Conservation (phyloP, 208 protist genomes). For the Strigomonas culicis region DNA sequence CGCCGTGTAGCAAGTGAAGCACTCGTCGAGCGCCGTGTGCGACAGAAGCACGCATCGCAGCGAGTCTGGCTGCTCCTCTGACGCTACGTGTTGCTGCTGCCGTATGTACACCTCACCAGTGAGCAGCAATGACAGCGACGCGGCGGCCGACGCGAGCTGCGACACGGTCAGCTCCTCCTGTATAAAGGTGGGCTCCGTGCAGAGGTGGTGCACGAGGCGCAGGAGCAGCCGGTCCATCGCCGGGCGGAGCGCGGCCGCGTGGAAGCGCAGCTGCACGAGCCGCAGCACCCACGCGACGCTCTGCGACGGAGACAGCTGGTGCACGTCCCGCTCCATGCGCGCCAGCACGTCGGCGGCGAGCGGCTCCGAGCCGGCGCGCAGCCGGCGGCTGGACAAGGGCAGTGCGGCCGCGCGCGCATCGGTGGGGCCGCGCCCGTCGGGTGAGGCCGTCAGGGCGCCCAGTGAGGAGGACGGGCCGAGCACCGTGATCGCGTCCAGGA, state of each 20-base stretch:
- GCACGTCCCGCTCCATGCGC: slow-evolving; percentile 9
- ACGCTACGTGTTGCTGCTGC: not conserved
- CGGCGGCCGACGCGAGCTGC: slow-evolving; percentile 36
- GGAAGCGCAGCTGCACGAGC: slow-evolving; percentile 26
- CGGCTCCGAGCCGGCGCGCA: not conserved
- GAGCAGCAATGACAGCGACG: slow-evolving; percentile 12
- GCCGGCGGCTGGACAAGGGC: no score
- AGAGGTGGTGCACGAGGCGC: not conserved
- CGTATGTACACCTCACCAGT: not conserved
- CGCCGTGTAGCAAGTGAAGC: no score
- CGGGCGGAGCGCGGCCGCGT: slow-evolving; percentile 8
- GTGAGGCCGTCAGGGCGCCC: not conserved
- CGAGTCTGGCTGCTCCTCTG: no score
- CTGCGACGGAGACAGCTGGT: slow-evolving; percentile 37
- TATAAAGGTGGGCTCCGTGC: no score
- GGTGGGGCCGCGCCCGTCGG: not conserved
- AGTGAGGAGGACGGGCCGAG: slow-evolving; percentile 4
- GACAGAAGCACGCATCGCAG: no score
- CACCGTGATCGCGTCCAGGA: slow-evolving; percentile 53
- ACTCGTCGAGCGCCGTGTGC: no score
- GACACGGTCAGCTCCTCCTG: slow-evolving; percentile 14
- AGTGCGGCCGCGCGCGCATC: not conserved
- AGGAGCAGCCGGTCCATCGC: not conserved
- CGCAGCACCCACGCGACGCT: slow-evolving; percentile 50
- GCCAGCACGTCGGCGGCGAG: slow-evolving; percentile 20